Percentiles rank a stretch among this genome's conserved stretches.
phyloP scores from a whole-genome alignment of 2,329 filamentous ascomycete genomes.

The Scopulariopsis brevicaulis region DNA sequence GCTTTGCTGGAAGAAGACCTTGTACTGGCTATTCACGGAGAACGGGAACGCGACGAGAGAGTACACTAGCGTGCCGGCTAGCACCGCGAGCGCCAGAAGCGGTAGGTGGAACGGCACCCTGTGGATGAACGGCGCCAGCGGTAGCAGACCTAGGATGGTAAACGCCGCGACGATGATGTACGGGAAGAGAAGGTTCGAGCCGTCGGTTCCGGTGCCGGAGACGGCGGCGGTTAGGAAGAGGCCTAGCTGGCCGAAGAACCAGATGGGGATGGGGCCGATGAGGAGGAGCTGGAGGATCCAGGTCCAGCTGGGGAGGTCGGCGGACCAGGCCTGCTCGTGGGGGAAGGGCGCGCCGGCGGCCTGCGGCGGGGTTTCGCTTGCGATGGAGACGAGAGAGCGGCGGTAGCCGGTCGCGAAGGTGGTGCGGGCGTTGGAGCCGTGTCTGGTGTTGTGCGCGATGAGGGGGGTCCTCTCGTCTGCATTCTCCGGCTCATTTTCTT shows the following conservation, averaged over 20 bases:
- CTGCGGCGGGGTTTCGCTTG: not conserved
- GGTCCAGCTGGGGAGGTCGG: slow-evolving; percentile 65
- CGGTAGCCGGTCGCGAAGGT: slow-evolving; percentile 46
- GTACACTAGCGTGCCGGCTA: slow-evolving; percentile 68
- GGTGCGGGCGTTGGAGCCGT: not conserved
- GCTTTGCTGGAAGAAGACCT: slow-evolving; percentile 76
- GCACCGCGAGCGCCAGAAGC: slow-evolving; percentile 60
- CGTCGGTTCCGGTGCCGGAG: slow-evolving; percentile 76
- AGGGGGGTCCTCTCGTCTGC: slow-evolving; percentile 4
- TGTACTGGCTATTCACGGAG: slow-evolving; percentile 65
- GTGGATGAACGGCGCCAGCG: slow-evolving; percentile 75
- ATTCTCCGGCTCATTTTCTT: slow-evolving; percentile 1
- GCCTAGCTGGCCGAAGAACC: slow-evolving; percentile 65
- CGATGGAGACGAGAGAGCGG: slow-evolving; percentile 28
- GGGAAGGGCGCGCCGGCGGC: not conserved
- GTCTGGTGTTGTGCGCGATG: not conserved
- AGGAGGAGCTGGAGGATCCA: slow-evolving; percentile 84
- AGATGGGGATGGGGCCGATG: slow-evolving; percentile 64
- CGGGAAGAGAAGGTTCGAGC: slow-evolving; percentile 57
- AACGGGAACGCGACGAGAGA: slow-evolving; percentile 86
- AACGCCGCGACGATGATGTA: slow-evolving; percentile 60
- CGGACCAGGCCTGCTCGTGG: slow-evolving; percentile 75
- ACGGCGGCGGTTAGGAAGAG: slow-evolving; percentile 62
- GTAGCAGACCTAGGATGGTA: slow-evolving; percentile 61
- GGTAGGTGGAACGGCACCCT: slow-evolving; percentile 77